Evolutionary conservation across 495 filamentous ascomycete genomes (phyloP).

Genomic region (Haplographium delicatum): DNA sequence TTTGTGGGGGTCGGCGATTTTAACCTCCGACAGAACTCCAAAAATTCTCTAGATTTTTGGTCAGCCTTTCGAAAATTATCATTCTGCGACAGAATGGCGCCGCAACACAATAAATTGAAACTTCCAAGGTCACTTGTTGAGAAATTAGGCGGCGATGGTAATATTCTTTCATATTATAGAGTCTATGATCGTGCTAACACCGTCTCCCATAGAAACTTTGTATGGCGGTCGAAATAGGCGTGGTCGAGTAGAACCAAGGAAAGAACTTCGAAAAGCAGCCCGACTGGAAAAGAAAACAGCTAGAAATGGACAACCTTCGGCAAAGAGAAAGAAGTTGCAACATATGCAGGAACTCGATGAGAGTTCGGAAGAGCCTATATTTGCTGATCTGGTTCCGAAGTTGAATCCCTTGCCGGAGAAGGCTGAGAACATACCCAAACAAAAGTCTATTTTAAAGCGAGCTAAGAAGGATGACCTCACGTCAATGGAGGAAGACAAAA

Average conservation of each 20-base stretch:
- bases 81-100: conserved; percentile 15
- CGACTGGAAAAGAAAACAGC: conserved; percentile 48
- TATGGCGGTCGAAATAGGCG: conserved; percentile 10
- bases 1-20: conserved; percentile 24
- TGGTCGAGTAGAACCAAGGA: conserved; percentile 40
- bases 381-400: not conserved
- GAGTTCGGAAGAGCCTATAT: conserved; percentile 12
- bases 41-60: conserved; percentile 10
- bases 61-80: not conserved
- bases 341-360: not conserved
- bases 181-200: not conserved
- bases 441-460: conserved; percentile 38
- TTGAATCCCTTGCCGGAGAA: conserved; percentile 8
- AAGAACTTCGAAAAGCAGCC: conserved; percentile 57
- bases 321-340: conserved; percentile 24
- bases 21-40: not conserved
- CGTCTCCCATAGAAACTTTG: conserved; percentile 6
- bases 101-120: conserved; percentile 52
- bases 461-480: conserved; percentile 15
- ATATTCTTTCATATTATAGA: not conserved
- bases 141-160: conserved; percentile 49
- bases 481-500: not conserved
- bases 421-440: conserved; percentile 28
- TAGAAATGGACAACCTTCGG: conserved; percentile 21
- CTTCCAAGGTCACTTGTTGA: conserved; percentile 57